Percentiles rank a stretch among this genome's conserved stretches.
phyloP scores from a whole-genome alignment of 805 yeast genomes.

The Dipodascopsis uninucleata region DNA sequence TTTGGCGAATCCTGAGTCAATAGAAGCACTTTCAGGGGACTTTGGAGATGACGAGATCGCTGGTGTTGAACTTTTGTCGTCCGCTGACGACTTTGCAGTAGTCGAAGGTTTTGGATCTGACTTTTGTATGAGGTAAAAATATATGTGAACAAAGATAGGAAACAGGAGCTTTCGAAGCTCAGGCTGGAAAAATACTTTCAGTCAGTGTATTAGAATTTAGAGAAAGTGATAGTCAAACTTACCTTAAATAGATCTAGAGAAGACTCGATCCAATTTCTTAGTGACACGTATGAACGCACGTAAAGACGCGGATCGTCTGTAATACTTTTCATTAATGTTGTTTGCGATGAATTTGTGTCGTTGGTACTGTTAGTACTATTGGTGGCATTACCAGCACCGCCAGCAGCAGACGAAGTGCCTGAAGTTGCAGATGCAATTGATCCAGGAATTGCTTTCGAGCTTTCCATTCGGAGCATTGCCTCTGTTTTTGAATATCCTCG shows the following conservation, averaged over 20 bases:
- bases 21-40: conserved; percentile 10
- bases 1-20: conserved; percentile 55
- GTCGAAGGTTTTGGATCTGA: conserved; percentile 46
- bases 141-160: conserved; percentile 91
- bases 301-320: conserved; percentile 63
- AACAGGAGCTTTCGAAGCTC: conserved; percentile 79
- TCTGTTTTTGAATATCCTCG: conserved; percentile 94
- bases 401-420: conserved; percentile 1
- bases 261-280: conserved; percentile 84
- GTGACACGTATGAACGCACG: conserved; percentile 72
- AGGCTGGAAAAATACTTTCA: conserved; percentile 49
- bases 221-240: neutral
- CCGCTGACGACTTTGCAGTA: conserved; percentile 2
- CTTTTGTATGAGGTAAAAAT: conserved; percentile 69
- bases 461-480: conserved; percentile 84
- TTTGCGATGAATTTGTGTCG: conserved; percentile 37
- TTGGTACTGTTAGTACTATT: conserved; percentile 32
- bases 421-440: conserved; percentile 15
- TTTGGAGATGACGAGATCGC: too few relatives aligned
- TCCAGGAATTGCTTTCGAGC: conserved; percentile 37
- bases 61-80: neutral
- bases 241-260: conserved; percentile 79
- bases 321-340: conserved; percentile 21
- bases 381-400: conserved; percentile 22
- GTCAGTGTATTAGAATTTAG: conserved; percentile 28